phyloP scores from a whole-genome alignment of 202 grass and related monocot species.

The Elaeis oleifera region DNA sequence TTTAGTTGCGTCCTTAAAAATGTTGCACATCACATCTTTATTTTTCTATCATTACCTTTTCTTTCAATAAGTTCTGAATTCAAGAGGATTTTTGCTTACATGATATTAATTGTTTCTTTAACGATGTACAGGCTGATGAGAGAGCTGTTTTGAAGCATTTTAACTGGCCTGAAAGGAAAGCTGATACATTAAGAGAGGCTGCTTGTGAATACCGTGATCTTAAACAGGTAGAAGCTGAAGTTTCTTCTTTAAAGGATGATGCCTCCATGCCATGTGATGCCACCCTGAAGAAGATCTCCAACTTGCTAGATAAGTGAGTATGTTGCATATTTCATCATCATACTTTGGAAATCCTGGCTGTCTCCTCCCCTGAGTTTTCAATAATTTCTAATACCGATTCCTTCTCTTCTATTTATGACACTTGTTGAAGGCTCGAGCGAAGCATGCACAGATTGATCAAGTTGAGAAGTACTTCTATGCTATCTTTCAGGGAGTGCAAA shows the following conservation, averaged over 20 bases:
- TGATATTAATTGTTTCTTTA: neutral
- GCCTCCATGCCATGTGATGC: constrained; percentile 36
- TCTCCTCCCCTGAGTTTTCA: neutral
- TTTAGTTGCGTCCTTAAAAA: too few species aligned
- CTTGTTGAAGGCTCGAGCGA: constrained; percentile 56
- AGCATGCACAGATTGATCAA: constrained; percentile 52
- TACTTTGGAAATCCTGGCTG: neutral
- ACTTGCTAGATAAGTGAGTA: constrained; percentile 56
- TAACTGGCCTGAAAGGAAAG: constrained; percentile 89
- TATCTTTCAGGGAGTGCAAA: constrained; percentile 58
- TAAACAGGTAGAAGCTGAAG: constrained; percentile 41
- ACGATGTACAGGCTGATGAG: constrained; percentile 55
- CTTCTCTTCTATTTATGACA: neutral
- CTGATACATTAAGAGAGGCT: constrained; percentile 57
- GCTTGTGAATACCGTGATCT: constrained; percentile 71
- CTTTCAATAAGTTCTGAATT: too few species aligned
- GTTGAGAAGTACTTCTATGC: constrained; percentile 38
- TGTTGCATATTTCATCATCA: neutral
- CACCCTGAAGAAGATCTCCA: constrained; percentile 48
- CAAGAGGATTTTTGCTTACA: too few species aligned
- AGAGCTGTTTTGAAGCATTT: constrained; percentile 82
- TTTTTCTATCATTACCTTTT: too few species aligned
- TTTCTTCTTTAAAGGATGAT: constrained; percentile 40
- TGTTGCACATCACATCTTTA: too few species aligned
- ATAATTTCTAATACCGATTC: neutral